Base-by-base conservation (phyloP, 2,329 filamentous ascomycete genomes). In the Penicillium polonicum region DNA sequence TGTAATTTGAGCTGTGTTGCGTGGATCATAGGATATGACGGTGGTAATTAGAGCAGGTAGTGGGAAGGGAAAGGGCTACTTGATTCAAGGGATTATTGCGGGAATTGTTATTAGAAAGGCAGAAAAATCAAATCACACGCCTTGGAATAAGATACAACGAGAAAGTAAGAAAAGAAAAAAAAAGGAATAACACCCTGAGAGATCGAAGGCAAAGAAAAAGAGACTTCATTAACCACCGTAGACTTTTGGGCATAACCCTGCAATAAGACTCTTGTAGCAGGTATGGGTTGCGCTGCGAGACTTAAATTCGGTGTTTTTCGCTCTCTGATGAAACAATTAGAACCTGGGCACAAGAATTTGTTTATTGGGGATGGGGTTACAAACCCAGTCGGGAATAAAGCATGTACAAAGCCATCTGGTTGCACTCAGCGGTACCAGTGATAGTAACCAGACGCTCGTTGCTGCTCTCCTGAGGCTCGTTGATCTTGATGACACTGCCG, bases 321-420 rank as follows among this genome's bases (percentile, higher is more conserved):
- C 86, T 90, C 78, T 90, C 88, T 91, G 73, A 52, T 42, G 5
- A 23, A 55, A 44, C 9, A 21, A 56, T 58, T 56, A 62, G 62
- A 39, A 9, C 19, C 33, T 27, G 15, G 9, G 4, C 13, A 43
- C 19, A 1, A 39, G 1, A 27, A 12, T 4, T 8, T 19, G 13
- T 9, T n/a, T 21, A 25, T 7, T 7, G 23, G 36, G 19, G 44
- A 31, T 15, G 12, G 21, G 19, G 51, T 41, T 10, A 69, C 66
- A 56, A 78, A 96, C 94, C 94, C 75, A 99, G 89, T 83, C 94
- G 87, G 59, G 91, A 95, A 78, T 99, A 99, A 55, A 99, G 85
- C 92, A 99, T 97, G 79, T 97, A 99, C 55, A 99, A 80, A n/a
- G 94, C 94, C 92, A 99, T 97, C 72, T 96, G 91, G 79, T 99